phyloP scores from a whole-genome alignment of 2,329 filamentous ascomycete genomes.

The Fusarium brevicatenulatum region DNA sequence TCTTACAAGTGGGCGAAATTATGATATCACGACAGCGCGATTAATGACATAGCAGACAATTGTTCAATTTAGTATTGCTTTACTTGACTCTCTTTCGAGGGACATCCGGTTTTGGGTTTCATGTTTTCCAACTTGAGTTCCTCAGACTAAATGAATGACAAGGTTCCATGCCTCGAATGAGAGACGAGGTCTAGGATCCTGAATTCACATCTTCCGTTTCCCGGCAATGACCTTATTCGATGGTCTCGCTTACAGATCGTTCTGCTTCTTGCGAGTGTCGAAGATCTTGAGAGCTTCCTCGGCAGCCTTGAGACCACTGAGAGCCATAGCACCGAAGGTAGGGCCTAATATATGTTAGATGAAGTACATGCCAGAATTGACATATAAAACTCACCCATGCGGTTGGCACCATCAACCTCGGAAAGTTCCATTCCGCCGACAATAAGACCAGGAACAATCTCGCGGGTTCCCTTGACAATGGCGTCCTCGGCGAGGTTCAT shows the following conservation, averaged over 20 bases:
- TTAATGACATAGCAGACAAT: neutral
- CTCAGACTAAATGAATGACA: slow-evolving; percentile 26
- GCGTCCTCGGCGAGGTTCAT: slow-evolving; percentile 94
- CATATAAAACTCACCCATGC: slow-evolving; percentile 71
- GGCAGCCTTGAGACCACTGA: slow-evolving; percentile 89
- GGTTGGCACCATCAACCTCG: slow-evolving; percentile 89
- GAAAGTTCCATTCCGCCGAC: slow-evolving; percentile 96
- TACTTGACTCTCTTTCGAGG: neutral
- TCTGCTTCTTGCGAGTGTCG: slow-evolving; percentile 80
- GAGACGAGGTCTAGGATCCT: slow-evolving; percentile 5
- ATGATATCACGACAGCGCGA: neutral
- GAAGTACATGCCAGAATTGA: too few species aligned
- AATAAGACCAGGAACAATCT: slow-evolving; percentile 87
- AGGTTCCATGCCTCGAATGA: slow-evolving; percentile 24
- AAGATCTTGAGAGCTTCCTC: slow-evolving; percentile 85
- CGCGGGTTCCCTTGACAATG: slow-evolving; percentile 90
- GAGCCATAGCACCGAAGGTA: slow-evolving; percentile 89
- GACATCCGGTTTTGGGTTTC: neutral
- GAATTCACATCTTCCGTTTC: neutral
- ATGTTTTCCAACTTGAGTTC: neutral
- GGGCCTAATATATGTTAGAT: slow-evolving; percentile 56
- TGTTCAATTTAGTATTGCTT: neutral
- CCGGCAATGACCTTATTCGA: neutral
- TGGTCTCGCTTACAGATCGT: slow-evolving; percentile 61
- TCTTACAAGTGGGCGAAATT: neutral